Conservation (phyloP, 306 rosid species). For the Casuarina glauca region DNA sequence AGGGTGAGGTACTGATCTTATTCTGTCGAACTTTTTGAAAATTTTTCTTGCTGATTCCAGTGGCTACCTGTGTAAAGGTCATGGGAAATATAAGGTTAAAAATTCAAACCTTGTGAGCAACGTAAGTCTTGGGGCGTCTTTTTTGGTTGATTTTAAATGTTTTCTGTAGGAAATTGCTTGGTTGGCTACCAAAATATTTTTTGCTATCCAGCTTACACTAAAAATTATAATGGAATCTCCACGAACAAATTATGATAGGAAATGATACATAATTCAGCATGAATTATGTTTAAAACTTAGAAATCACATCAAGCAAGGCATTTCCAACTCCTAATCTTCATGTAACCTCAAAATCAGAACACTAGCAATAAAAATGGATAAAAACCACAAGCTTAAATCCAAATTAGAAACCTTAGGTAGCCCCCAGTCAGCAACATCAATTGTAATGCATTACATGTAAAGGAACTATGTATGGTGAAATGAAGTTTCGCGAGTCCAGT, state of each 20-base stretch:
- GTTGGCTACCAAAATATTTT: background rate
- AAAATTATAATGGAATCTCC: background rate
- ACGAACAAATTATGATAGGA: background rate
- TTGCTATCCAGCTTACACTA: background rate
- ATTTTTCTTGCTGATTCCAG: background rate
- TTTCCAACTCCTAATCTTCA: too few species aligned
- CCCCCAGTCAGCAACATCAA: too few species aligned
- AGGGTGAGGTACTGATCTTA: constrained; percentile 50
- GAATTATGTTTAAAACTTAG: background rate
- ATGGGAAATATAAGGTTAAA: background rate
- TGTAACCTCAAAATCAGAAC: too few species aligned
- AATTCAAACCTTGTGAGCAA: background rate
- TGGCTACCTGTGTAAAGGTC: background rate
- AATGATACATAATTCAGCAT: background rate
- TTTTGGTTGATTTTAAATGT: background rate
- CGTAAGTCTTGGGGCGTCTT: background rate
- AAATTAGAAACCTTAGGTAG: too few species aligned
- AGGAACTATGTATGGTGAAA: too few species aligned
- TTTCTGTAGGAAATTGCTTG: background rate
- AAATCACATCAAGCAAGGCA: too few species aligned
- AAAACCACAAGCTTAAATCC: too few species aligned
- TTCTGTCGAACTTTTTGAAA: constrained; percentile 13
- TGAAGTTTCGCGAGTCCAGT: too few species aligned
- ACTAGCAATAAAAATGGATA: too few species aligned
- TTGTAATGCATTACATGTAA: background rate